Evolutionary conservation across 2,329 filamentous ascomycete genomes (phyloP).

Genomic region (Nothophaeocryptopus gaeumannii): DNA sequence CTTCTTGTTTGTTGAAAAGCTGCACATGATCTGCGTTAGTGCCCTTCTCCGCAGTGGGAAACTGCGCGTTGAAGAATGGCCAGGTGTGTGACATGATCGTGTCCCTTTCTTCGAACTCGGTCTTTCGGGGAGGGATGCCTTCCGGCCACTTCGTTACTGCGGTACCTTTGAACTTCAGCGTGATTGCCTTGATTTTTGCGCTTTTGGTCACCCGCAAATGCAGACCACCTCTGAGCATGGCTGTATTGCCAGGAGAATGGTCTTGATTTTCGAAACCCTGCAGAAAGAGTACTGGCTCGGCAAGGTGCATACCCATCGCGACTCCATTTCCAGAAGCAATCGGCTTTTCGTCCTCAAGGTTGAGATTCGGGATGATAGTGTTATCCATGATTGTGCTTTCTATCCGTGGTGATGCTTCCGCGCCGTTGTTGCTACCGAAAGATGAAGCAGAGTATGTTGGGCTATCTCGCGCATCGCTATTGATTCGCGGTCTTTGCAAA

Average conservation of each 20-base stretch:
- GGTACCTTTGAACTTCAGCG: conserved; percentile 78
- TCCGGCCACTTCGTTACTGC: conserved; percentile 95
- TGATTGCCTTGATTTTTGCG: conserved; percentile 88
- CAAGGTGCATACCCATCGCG: conserved; percentile 68
- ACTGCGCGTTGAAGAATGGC: conserved; percentile 85
- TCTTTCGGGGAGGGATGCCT: conserved; percentile 82
- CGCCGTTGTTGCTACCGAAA: conserved; percentile 13
- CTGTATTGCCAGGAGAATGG: conserved; percentile 63
- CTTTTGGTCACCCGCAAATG: conserved; percentile 81
- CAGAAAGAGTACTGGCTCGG: conserved; percentile 77
- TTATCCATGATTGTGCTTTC: conserved; percentile 20
- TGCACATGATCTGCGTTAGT: conserved; percentile 64
- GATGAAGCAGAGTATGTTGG: conserved; percentile 24
- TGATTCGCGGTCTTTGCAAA: conserved; percentile 41
- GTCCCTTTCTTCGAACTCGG: conserved; percentile 78
- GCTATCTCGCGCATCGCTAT: conserved; percentile 39
- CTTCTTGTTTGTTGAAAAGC: conserved; percentile 44
- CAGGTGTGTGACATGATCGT: conserved; percentile 83
- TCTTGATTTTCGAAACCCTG: conserved; percentile 74
- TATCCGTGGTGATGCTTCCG: conserved; percentile 16
- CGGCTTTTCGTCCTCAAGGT: conserved; percentile 59
- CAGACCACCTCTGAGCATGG: conserved; percentile 80
- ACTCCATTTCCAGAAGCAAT: conserved; percentile 76
- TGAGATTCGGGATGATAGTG: conserved; percentile 29
- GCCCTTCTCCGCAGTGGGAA: conserved; percentile 57